Evolutionary conservation across 108 stramenopile genomes (phyloP).

Genomic region (Cylindrotheca fusiformis): DNA sequence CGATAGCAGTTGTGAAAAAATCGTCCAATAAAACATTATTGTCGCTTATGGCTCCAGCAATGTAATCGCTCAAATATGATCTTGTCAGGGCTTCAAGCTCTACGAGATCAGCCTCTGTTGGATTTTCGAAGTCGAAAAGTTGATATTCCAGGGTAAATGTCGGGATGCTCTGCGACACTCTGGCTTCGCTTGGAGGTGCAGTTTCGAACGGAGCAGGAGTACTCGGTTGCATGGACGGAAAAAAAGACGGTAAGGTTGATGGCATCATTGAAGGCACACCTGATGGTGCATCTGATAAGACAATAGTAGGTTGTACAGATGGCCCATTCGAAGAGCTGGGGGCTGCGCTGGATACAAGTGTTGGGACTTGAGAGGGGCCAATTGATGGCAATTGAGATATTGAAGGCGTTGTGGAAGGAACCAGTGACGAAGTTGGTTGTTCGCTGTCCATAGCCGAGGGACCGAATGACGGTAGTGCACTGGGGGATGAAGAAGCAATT

Average conservation of each 20-base stretch:
- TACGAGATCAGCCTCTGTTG: constrained; percentile 1
- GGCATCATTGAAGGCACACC: background rate
- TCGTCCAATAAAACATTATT: background rate
- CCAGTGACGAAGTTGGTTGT: background rate
- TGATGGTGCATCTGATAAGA: background rate
- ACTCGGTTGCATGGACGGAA: background rate
- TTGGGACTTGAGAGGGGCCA: background rate
- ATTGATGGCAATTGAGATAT: background rate
- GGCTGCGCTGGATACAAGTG: background rate
- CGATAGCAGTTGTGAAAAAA: background rate
- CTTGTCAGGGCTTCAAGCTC: constrained; percentile 1
- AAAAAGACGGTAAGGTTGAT: background rate
- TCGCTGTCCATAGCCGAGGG: background rate
- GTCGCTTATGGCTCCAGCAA: background rate
- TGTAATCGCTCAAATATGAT: background rate
- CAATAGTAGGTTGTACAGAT: background rate
- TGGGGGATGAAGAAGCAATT: background rate
- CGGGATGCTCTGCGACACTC: background rate
- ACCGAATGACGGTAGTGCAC: background rate
- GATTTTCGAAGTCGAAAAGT: constrained; percentile 5
- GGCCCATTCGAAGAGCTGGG: background rate
- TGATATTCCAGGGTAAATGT: constrained; percentile 1
- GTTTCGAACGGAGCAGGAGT: background rate
- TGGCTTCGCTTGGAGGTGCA: background rate
- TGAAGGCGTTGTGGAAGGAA: too few relatives aligned